Base-by-base conservation (phyloP, 2,329 filamentous ascomycete genomes). In the Parastagonospora nodorum region DNA sequence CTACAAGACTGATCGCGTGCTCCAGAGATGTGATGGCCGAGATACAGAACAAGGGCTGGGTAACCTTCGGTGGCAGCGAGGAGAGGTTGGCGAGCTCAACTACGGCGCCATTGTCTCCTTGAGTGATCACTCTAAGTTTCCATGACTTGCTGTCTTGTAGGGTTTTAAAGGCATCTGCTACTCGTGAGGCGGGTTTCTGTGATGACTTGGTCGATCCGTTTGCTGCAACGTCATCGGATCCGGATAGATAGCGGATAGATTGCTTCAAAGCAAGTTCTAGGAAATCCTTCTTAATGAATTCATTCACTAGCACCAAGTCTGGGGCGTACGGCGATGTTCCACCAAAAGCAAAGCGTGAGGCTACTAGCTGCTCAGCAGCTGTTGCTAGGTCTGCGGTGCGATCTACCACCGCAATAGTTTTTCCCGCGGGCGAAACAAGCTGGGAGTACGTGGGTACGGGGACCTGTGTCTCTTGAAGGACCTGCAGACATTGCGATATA, bases 231-330 rank as follows among this genome's bases (percentile, higher is more conserved):
- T 50, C 44, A 9, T 41, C 39, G 5, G 55, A 51, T 12, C 54
- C 55, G 1, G 66, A 58, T 4, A 71, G 54, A 30, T 66, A 68
- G 3, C 60, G 64, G 10, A 72, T 68, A 0, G 67, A 64, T 28
- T 78, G 74, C 32, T 73, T 70, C 11, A 79, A 66, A 4, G 79
- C 75, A 0, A 80, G 78, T 40, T 80, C 75, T 0, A 84, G 65
- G 55, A 87, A 86, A 0, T 77, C 74, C 47, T 80, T 76, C 70
- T 82, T 82, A 3, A 78, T 74, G 51, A 80, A 88, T 55, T 88
- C 85, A 52, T 88, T 86, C n/a, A 88, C 84, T 0, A 87, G 69
- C 0, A 88, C 80, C 0, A 86, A 28, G 59, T 88, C 84, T 0
- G 85, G 85, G 0, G 83, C 81, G 60, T 87, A 87, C 0, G 83